Evolutionary conservation across 306 rosid species (phyloP).

Genomic region (Castanea crenata): DNA sequence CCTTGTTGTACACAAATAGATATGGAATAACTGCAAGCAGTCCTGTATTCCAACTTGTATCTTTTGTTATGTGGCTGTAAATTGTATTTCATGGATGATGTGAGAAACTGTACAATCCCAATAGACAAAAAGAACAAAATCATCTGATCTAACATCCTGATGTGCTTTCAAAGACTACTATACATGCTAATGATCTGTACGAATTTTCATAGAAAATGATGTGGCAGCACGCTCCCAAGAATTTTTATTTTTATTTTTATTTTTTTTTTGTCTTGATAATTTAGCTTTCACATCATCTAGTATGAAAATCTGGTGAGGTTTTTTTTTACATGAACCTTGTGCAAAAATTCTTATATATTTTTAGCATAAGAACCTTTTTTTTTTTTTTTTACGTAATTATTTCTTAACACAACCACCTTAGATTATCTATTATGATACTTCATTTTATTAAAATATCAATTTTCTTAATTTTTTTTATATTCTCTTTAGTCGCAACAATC

Average conservation of each 20-base stretch:
- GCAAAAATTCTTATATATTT: no score
- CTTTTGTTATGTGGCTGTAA: slow-evolving; percentile 12
- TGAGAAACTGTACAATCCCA: slow-evolving; percentile 16
- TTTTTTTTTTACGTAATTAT: no score
- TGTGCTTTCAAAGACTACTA: not conserved
- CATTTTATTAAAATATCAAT: no score
- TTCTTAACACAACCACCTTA: no score
- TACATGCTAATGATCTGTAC: not conserved
- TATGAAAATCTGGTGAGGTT: no score
- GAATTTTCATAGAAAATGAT: not conserved
- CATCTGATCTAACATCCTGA: not conserved
- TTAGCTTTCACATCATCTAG: no score
- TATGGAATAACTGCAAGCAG: slow-evolving; percentile 25
- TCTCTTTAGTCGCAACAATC: no score
- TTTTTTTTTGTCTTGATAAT: not conserved
- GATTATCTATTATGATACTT: no score
- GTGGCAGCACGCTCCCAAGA: not conserved
- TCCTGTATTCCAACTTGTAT: slow-evolving; percentile 4
- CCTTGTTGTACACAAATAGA: slow-evolving; percentile 47
- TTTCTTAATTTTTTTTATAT: no score
- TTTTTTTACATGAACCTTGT: no score
- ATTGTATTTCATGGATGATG: slow-evolving; percentile 29
- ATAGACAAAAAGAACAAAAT: slow-evolving; percentile 5
- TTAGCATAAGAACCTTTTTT: no score
- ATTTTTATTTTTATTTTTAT: not conserved